Conservation (phyloP, 2,329 filamentous ascomycete genomes). For the Chaetomium strumarium region DNA sequence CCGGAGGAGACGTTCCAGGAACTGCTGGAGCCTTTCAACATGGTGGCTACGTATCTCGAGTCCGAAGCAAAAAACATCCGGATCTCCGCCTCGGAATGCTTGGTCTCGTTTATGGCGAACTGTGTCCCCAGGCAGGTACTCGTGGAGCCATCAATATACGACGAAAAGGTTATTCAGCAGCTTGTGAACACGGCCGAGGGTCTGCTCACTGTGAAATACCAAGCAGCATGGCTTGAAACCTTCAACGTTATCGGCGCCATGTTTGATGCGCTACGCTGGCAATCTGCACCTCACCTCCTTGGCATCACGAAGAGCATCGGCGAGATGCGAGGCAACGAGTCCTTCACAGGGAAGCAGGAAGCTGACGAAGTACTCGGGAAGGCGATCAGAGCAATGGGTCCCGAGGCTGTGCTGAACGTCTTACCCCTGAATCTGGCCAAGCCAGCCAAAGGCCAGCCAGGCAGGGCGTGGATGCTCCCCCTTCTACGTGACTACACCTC, state of each 20-base stretch:
- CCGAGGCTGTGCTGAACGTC: slow-evolving; percentile 72
- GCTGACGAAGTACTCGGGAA: slow-evolving; percentile 85
- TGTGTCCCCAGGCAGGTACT: slow-evolving; percentile 80
- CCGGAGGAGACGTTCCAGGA: slow-evolving; percentile 90
- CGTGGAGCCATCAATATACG: slow-evolving; percentile 82
- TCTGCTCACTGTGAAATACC: slow-evolving; percentile 82
- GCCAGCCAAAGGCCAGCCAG: slow-evolving; percentile 69
- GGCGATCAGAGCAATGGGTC: slow-evolving; percentile 84
- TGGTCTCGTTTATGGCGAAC: slow-evolving; percentile 88
- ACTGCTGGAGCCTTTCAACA: slow-evolving; percentile 74
- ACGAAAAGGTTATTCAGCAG: slow-evolving; percentile 84
- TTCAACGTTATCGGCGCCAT: slow-evolving; percentile 84
- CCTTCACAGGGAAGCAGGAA: slow-evolving; percentile 90
- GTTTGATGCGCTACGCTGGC: slow-evolving; percentile 83
- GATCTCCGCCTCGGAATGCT: slow-evolving; percentile 87
- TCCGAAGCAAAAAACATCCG: slow-evolving; percentile 90
- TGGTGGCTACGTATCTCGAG: slow-evolving; percentile 75
- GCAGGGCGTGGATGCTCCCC: slow-evolving; percentile 90
- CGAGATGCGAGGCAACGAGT: slow-evolving; percentile 78
- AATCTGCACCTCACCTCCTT: slow-evolving; percentile 69
- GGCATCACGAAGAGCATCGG: slow-evolving; percentile 74
- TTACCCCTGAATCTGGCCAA: slow-evolving; percentile 81
- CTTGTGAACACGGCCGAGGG: slow-evolving; percentile 66
- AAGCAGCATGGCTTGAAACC: slow-evolving; percentile 89
- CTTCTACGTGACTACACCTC: slow-evolving; percentile 83